A percentile compares a stretch with the other conserved stretches of the same genome.
These are phyloP conservation scores for Claviceps digitariae DNA, from an alignment of 2,329 filamentous ascomycete genomes.

Conservation along the genomic window DNA sequence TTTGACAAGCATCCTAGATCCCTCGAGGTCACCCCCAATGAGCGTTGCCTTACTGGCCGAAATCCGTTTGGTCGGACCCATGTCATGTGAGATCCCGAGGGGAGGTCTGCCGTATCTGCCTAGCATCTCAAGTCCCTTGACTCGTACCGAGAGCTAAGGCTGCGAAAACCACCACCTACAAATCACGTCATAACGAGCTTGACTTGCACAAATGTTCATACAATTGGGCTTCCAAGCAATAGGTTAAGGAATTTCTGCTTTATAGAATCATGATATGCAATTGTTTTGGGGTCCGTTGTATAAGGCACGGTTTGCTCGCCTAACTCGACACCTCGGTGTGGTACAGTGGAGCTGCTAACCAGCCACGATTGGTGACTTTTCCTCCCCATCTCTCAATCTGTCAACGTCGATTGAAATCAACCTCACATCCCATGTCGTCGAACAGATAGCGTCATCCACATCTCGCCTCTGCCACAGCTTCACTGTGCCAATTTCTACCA, in stretches of 20 bases:
- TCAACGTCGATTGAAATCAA: constrained; percentile 6
- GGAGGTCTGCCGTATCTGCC: constrained; percentile 3
- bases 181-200: not conserved
- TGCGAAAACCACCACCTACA: not conserved
- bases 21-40: not conserved
- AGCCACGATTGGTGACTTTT: constrained; percentile 9
- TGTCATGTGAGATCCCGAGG: not conserved
- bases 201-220: not conserved
- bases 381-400: constrained; percentile 7
- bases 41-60: not conserved
- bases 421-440: not conserved
- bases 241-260: not conserved
- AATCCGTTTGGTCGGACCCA: not conserved
- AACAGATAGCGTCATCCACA: constrained; percentile 2
- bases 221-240: not conserved
- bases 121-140: not conserved
- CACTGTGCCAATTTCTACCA: not conserved
- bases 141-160: not conserved
- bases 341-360: constrained; percentile 8
- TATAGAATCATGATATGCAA: not conserved
- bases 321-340: not conserved
- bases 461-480: not conserved
- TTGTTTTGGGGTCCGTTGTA: too few relatives aligned
- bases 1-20: not conserved
- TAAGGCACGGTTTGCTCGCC: not conserved